phyloP scores from a whole-genome alignment of 23 red algal genomes.

The Gracilaria gracilis region DNA sequence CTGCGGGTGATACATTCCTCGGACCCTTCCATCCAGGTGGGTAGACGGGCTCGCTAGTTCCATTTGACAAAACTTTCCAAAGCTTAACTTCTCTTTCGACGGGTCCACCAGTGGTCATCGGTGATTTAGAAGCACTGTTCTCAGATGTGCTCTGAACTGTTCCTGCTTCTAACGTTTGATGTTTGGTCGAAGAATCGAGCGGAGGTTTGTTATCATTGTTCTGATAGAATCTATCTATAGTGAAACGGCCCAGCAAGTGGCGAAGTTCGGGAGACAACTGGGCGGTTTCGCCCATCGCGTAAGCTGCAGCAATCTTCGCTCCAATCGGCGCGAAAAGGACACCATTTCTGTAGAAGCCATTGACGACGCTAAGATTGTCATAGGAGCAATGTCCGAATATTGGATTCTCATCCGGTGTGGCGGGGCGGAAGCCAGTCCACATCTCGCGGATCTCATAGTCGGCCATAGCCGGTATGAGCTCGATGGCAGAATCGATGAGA shows the following conservation, averaged over 20 bases:
- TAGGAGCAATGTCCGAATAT: slow-evolving; percentile 82
- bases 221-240: slow-evolving; percentile 52
- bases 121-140: background rate
- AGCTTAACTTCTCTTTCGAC: slow-evolving; percentile 1
- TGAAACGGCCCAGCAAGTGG: slow-evolving; percentile 59
- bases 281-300: slow-evolving; percentile 27
- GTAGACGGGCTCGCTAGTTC: slow-evolving; percentile 34
- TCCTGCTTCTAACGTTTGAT: background rate
- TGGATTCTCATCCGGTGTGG: slow-evolving; percentile 86
- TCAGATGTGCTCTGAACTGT: too few species aligned
- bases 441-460: slow-evolving; percentile 67
- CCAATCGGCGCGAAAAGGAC: slow-evolving; percentile 87
- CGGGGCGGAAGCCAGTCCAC: slow-evolving; percentile 88
- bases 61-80: slow-evolving; percentile 24
- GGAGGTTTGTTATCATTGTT: background rate
- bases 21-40: slow-evolving; percentile 21
- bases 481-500: slow-evolving; percentile 63
- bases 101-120: background rate
- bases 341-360: slow-evolving; percentile 94
- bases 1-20: background rate
- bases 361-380: slow-evolving; percentile 75
- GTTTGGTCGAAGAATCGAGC: background rate
- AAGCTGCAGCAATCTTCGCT: slow-evolving; percentile 72
- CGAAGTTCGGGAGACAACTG: slow-evolving; percentile 26
- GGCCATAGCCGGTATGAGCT: slow-evolving; percentile 73